Conservation (phyloP, 2,329 filamentous ascomycete species). For the Ilyonectria mors-panacis region DNA sequence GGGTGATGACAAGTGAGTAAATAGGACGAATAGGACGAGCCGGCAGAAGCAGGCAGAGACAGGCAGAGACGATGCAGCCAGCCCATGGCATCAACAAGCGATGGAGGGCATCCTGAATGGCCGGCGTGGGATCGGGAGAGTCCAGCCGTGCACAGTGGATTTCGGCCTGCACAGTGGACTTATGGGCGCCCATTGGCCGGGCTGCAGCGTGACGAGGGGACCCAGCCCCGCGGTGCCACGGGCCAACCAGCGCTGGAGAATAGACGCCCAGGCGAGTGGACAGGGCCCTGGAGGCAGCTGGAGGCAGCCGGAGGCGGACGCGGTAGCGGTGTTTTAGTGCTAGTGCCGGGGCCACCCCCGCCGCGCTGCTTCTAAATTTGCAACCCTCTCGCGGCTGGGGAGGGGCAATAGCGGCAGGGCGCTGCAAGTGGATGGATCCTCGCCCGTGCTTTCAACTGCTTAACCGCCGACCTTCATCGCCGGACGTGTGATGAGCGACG, state of each 20-base stretch:
- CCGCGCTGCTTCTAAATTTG: conserved; percentile 40
- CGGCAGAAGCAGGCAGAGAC: not conserved
- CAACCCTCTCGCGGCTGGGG: conserved; percentile 27
- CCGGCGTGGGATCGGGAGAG: conserved; percentile 1
- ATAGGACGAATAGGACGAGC: not conserved
- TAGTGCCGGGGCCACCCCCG: conserved; percentile 16
- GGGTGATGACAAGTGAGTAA: conserved; percentile 14
- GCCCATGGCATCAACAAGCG: conserved; percentile 19
- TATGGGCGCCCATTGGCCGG: conserved; percentile 35
- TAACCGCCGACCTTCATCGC: conserved; percentile 46
- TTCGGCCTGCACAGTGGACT: not conserved
- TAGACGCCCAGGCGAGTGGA: conserved; percentile 43
- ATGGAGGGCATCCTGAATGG: conserved; percentile 22
- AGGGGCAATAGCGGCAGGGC: not conserved
- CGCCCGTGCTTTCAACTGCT: conserved; percentile 26
- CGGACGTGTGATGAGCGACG: conserved; percentile 43
- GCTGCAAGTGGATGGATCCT: conserved; percentile 13
- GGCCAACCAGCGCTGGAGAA: conserved; percentile 41
- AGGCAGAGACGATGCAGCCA: conserved; percentile 1
- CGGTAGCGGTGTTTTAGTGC: conserved; percentile 8
- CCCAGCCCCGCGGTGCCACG: conserved; percentile 40
- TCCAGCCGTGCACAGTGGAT: not conserved
- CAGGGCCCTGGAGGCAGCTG: conserved; percentile 36
- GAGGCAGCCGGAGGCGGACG: conserved; percentile 21
- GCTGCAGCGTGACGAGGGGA: conserved; percentile 44